Evolutionary conservation across 148 eudicot species (phyloP), one percentile per base, ranked within the genome.

Genomic region (Arctostaphylos glauca): DNA sequence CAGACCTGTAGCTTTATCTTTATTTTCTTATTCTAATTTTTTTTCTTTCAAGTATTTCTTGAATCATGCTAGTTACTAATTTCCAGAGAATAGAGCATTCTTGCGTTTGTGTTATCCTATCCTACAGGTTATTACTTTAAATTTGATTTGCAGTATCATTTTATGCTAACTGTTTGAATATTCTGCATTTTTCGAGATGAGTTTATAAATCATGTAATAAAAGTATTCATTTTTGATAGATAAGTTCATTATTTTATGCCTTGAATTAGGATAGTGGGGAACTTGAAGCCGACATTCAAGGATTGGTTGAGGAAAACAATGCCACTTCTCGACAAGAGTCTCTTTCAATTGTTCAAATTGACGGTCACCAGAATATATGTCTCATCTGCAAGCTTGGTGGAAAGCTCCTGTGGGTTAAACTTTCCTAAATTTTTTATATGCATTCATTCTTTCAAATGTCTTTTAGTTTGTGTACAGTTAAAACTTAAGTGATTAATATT

Each of bases 381-480:
- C 74, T 80, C 68, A 58, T 68, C 55, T 90, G 92, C 92, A 87
- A 84, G 80, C 86, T 53, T 58, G 74, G 83, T 52, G 90, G 89
- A 85, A 82, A 85, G 79, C 91, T 90, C 86, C 77, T 90, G 92
- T 90, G 91, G 88, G 92, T 88, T 87, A 87, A 81, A 78, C 83
- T 78, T 50, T 67, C 48, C 19, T 67, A 31, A 31, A 23, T 70
- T 64, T 49, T 50, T 80, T 19, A 47, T 74, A 49, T 9, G 31
- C 21, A 47, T 18, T 79, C 4, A 3, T 31, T 80, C 25, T 31
- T 44, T 59, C 25, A 48, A 48, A 48, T 48, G 55, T 3, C 77
- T 74, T 44, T 19, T 73, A 48, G 77, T 48, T 47, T 74, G 77
- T 74, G 3, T n/a, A 12, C 15, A 74, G 49, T 74, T 10, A 9